phyloP scores from a whole-genome alignment of 2,329 filamentous ascomycete species.

The Thelonectria blattea region DNA sequence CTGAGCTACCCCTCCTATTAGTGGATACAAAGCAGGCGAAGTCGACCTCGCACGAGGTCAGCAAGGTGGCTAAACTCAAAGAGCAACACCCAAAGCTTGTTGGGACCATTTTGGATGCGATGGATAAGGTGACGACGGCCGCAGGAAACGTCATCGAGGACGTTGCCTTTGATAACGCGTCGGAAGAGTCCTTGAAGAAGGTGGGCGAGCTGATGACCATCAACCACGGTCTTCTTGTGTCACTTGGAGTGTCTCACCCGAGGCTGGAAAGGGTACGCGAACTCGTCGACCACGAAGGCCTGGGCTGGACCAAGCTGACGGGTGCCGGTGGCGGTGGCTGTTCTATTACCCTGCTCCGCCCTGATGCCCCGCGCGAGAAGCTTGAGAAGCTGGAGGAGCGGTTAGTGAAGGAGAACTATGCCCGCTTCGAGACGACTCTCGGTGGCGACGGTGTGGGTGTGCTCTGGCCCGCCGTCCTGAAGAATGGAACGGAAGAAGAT shows the following conservation, averaged over 20 bases:
- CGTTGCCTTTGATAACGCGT: slow-evolving; percentile 71
- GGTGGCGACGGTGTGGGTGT: slow-evolving; percentile 95
- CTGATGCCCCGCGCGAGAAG: slow-evolving; percentile 61
- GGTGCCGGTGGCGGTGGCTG: slow-evolving; percentile 95
- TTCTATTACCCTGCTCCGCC: slow-evolving; percentile 87
- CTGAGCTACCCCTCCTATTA: slow-evolving; percentile 86
- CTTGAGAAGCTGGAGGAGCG: slow-evolving; percentile 69
- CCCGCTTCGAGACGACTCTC: slow-evolving; percentile 85
- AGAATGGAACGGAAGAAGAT: slow-evolving; percentile 81
- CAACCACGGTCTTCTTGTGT: slow-evolving; percentile 91
- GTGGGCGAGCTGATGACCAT: slow-evolving; percentile 90
- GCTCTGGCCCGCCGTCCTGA: slow-evolving; percentile 88
- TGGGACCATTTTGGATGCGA: slow-evolving; percentile 81
- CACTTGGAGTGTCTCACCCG: slow-evolving; percentile 92
- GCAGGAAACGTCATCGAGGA: slow-evolving; percentile 61
- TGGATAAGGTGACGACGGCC: slow-evolving; percentile 72
- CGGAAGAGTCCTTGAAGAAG: slow-evolving; percentile 68
- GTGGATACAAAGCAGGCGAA: slow-evolving; percentile 89
- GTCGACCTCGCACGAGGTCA: slow-evolving; percentile 84
- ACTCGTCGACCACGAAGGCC: slow-evolving; percentile 83
- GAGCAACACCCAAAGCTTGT: slow-evolving; percentile 77
- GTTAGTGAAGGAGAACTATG: slow-evolving; percentile 75
- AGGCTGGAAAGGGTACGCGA: slow-evolving; percentile 90
- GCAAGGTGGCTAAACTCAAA: slow-evolving; percentile 79
- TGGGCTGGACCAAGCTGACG: slow-evolving; percentile 97